Conservation (phyloP, 257 asterid species). For the Nicotiana paniculata region DNA sequence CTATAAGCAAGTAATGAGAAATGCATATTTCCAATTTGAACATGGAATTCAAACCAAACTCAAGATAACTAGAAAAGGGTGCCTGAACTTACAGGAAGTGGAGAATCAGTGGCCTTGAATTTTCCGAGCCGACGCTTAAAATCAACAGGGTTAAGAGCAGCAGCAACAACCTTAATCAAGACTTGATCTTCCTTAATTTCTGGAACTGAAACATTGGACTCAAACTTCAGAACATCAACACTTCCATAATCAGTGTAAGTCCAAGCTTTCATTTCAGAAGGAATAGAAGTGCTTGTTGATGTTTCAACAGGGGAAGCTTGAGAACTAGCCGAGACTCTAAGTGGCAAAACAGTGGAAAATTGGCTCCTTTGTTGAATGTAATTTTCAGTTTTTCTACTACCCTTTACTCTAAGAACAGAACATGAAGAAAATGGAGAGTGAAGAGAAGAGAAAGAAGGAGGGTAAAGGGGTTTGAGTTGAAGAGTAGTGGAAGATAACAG, state of each 20-base stretch:
- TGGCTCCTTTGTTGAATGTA: constrained; percentile 7
- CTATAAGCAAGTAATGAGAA: not conserved
- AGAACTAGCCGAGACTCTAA: constrained; percentile 44
- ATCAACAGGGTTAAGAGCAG: constrained; percentile 90
- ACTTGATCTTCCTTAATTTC: constrained; percentile 65
- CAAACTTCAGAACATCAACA: constrained; percentile 64
- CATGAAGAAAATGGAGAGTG: constrained; percentile 11
- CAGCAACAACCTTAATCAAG: constrained; percentile 74
- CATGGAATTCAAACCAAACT: not conserved
- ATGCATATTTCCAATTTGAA: not conserved
- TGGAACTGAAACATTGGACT: constrained; percentile 52
- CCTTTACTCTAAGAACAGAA: constrained; percentile 11
- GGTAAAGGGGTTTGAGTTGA: constrained; percentile 30
- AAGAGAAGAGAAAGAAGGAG: constrained; percentile 5
- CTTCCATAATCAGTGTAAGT: constrained; percentile 70
- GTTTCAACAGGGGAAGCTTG: constrained; percentile 47
- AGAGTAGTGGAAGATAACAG: constrained; percentile 54
- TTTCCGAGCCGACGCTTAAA: constrained; percentile 69
- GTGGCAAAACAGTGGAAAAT: constrained; percentile 4
- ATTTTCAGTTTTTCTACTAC: constrained; percentile 6
- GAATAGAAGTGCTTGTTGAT: constrained; percentile 37
- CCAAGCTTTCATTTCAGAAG: constrained; percentile 85
- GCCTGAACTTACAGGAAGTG: constrained; percentile 60
- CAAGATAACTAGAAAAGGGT: not conserved
- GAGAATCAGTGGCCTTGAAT: constrained; percentile 87